phyloP scores from a whole-genome alignment of 495 filamentous ascomycete species.

The Penicillium cosmopolitanum region DNA sequence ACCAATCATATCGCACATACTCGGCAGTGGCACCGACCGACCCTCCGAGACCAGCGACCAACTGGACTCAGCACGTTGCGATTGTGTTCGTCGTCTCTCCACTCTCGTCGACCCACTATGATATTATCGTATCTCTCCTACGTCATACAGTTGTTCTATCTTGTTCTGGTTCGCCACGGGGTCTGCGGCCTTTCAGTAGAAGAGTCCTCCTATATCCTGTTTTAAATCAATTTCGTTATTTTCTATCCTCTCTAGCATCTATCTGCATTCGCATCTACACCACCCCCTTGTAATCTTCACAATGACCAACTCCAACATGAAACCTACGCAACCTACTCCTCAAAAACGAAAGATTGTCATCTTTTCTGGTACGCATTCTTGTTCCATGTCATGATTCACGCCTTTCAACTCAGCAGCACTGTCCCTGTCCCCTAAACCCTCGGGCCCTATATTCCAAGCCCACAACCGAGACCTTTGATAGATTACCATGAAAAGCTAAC shows the following conservation, averaged over 20 bases:
- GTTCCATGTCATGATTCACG: too few species aligned
- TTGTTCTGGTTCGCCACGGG: constrained; percentile 28
- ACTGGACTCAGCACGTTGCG: constrained; percentile 5
- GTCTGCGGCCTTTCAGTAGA: neutral
- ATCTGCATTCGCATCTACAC: neutral
- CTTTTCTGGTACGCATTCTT: constrained; percentile 32
- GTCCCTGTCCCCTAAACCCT: too few species aligned
- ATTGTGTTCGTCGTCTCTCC: constrained; percentile 1
- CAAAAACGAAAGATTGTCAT: constrained; percentile 37
- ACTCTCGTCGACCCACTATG: constrained; percentile 21
- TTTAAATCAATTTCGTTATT: too few species aligned
- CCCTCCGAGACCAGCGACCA: constrained; percentile 4
- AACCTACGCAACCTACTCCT: constrained; percentile 1
- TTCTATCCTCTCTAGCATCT: neutral
- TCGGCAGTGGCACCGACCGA: constrained; percentile 17
- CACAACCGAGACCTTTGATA: neutral
- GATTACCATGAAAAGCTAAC: neutral
- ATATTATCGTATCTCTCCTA: constrained; percentile 14
- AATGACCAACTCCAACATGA: constrained; percentile 27
- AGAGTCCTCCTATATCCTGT: neutral
- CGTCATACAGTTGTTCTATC: constrained; percentile 23
- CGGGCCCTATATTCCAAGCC: neutral
- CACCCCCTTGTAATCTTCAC: too few species aligned
- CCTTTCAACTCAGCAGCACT: too few species aligned
- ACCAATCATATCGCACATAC: constrained; percentile 7